Percentiles rank a stretch among this genome's conserved stretches.
Evolutionary conservation across 495 filamentous ascomycete genomes (phyloP).

Genomic region (Lepraria neglecta): DNA sequence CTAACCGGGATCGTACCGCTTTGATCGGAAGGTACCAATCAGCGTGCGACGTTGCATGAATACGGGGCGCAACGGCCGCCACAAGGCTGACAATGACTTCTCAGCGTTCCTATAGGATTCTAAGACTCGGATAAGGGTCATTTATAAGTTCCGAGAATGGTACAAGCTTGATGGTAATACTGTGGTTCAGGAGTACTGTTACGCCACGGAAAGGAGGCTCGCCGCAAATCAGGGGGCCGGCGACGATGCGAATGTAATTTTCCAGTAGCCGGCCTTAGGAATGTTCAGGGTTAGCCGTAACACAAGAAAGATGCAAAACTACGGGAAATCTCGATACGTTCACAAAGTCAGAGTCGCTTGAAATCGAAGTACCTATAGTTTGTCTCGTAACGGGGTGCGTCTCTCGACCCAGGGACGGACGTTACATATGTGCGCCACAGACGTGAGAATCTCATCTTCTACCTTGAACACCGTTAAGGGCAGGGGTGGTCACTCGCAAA

Average conservation of each 20-base stretch:
- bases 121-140: conserved; percentile 9
- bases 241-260: conserved; percentile 31
- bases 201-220: conserved; percentile 28
- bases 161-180: background rate
- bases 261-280: conserved; percentile 24
- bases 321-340: conserved; percentile 23
- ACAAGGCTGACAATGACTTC: conserved; percentile 29
- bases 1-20: conserved; percentile 6
- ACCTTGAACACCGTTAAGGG: too few species aligned
- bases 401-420: conserved; percentile 14
- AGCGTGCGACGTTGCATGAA: conserved; percentile 26
- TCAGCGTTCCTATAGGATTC: conserved; percentile 27
- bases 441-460: too few species aligned
- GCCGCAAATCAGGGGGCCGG: too few species aligned
- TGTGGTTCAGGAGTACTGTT: conserved; percentile 18
- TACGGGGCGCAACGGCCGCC: conserved; percentile 20
- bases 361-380: conserved; percentile 26
- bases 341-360: conserved; percentile 24
- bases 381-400: conserved; percentile 26
- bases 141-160: background rate
- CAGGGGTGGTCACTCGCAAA: too few species aligned
- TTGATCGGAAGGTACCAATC: conserved; percentile 26
- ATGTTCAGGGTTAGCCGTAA: conserved; percentile 25
- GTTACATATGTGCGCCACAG: too few species aligned
- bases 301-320: conserved; percentile 27